Percentiles rank a stretch among this genome's conserved stretches.
phyloP scores from a whole-genome alignment of 768 basidiomycete species.

The Panaeolus papilionaceus region DNA sequence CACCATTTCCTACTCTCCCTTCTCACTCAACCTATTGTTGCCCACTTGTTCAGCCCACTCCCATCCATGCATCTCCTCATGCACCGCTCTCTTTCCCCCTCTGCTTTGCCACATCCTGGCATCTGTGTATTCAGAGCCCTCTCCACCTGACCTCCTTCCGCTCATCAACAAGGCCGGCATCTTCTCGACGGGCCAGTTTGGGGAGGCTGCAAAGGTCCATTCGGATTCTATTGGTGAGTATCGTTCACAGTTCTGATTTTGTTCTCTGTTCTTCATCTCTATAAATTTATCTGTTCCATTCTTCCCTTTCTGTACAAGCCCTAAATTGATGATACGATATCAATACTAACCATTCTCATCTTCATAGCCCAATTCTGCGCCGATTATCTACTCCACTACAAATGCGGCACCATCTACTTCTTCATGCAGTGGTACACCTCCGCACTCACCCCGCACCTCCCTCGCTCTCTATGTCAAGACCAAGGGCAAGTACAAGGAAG shows the following conservation, averaged over 20 bases:
- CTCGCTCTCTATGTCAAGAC: slow-evolving; percentile 65
- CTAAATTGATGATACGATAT: no score
- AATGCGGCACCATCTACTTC: slow-evolving; percentile 89
- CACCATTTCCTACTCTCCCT: no score
- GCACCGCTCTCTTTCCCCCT: slow-evolving; percentile 38
- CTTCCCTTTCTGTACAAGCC: no score
- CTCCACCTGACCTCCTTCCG: slow-evolving; percentile 67
- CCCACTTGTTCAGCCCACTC: not conserved
- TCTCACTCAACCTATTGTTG: slow-evolving; percentile 1
- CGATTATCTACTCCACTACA: slow-evolving; percentile 92
- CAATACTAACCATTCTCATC: no score
- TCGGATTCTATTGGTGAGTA: slow-evolving; percentile 76
- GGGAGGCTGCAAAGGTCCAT: slow-evolving; percentile 81
- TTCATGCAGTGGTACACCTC: slow-evolving; percentile 73
- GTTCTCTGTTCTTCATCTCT: no score
- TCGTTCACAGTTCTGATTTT: no score
- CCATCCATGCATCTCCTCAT: slow-evolving; percentile 42
- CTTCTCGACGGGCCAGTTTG: slow-evolving; percentile 77
- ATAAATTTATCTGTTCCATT: no score
- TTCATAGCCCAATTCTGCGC: slow-evolving; percentile 74
- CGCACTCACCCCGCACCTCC: slow-evolving; percentile 50
- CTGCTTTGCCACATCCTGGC: slow-evolving; percentile 22
- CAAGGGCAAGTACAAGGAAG: slow-evolving; percentile 49
- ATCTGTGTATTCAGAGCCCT: slow-evolving; percentile 49
- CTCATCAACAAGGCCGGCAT: slow-evolving; percentile 75